A percentile compares a stretch with the other conserved stretches of the same genome.
phyloP scores from a whole-genome alignment of 1,284 basidiomycete genomes.

The Vanrija pseudolonga region DNA sequence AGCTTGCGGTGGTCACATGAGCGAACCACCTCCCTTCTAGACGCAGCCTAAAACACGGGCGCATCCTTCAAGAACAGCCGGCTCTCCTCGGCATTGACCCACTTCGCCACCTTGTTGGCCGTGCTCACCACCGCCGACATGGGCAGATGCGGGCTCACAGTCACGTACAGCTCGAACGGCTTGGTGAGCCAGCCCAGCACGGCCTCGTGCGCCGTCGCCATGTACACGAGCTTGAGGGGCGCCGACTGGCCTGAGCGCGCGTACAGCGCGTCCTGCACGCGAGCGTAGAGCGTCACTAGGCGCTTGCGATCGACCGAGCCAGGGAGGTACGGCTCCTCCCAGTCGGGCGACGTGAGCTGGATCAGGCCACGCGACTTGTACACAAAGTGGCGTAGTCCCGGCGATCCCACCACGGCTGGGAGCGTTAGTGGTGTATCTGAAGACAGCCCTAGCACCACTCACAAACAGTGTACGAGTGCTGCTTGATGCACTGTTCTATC shows the following conservation, averaged over 20 bases:
- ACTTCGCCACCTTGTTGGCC: constrained; percentile 81
- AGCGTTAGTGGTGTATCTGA: not conserved
- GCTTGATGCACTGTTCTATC: constrained; percentile 27
- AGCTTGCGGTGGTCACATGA: too few species aligned
- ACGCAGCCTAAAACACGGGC: constrained; percentile 65
- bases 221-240: constrained; percentile 74
- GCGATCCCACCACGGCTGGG: constrained; percentile 65
- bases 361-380: constrained; percentile 87
- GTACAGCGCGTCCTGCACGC: constrained; percentile 76
- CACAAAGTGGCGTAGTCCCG: constrained; percentile 86
- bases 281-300: constrained; percentile 77
- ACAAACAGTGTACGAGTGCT: constrained; percentile 47
- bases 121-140: constrained; percentile 80
- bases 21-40: not conserved
- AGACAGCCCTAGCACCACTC: constrained; percentile 11
- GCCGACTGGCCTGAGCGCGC: constrained; percentile 70
- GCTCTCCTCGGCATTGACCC: constrained; percentile 83
- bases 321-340: constrained; percentile 72
- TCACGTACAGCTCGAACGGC: constrained; percentile 85
- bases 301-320: constrained; percentile 47
- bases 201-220: constrained; percentile 77
- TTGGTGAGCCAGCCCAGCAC: constrained; percentile 80
- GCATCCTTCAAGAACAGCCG: constrained; percentile 79
- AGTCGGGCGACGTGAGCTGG: constrained; percentile 77
- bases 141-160: constrained; percentile 73